Conservation (phyloP, 148 eudicot genomes). For the Arbutus unedo region DNA sequence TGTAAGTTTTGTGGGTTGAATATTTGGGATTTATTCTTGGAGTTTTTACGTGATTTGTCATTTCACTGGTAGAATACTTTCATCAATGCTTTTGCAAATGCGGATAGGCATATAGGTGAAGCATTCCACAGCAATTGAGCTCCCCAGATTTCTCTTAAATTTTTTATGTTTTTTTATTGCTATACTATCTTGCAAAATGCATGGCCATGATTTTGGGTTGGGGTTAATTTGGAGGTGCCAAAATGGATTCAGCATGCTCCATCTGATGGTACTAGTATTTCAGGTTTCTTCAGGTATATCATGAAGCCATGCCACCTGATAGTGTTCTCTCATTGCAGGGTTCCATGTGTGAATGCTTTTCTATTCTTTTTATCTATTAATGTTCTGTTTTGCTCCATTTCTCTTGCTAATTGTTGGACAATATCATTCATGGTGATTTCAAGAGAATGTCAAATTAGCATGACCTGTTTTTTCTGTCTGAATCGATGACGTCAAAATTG, state of each 20-base stretch:
- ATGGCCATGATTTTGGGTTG: background rate
- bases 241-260: background rate
- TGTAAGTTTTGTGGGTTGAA: background rate
- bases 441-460: background rate
- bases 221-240: background rate
- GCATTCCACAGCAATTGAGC: background rate
- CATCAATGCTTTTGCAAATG: background rate
- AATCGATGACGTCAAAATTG: background rate
- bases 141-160: background rate
- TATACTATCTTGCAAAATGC: slow-evolving; percentile 1
- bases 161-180: background rate
- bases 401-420: background rate
- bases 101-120: background rate
- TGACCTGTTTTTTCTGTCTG: background rate
- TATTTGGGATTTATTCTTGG: background rate
- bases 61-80: background rate
- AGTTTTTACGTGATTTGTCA: slow-evolving; percentile 2
- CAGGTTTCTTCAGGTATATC: background rate
- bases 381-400: background rate
- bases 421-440: background rate
- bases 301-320: background rate
- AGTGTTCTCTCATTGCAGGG: background rate
- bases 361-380: background rate
- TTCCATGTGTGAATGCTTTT: background rate
- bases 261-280: background rate